Base-by-base conservation (phyloP, 495 filamentous ascomycete species). In the Penicillium herquei region DNA sequence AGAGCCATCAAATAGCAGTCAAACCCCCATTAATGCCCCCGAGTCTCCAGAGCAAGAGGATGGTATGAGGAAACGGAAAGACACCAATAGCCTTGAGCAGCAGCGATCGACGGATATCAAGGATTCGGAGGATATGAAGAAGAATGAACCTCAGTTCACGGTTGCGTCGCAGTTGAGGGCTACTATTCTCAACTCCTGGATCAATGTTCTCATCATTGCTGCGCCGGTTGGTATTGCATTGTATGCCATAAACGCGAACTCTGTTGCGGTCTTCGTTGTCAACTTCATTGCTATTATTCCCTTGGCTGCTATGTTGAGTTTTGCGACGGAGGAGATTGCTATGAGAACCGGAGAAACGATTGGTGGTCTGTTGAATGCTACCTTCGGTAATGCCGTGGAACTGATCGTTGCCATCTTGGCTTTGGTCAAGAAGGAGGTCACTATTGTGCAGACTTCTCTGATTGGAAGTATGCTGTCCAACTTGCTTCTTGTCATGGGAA, bases 391-490 rank as follows among this genome's bases (percentile, higher is more conserved):
- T 63, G 92, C 92, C 6, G 91, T 96, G 54, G 92, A 97, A 66
- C 67, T 96, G 57, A 97, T 97, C 57, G 88, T 97, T 37, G 86
- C 90, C 14, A 87, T 97, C 59, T 86, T 96, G 46, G 91, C 91
- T 0, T 74, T 97, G 39, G 71, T 79, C 17, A 74, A 92, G 49
- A 66, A 79, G 35, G 79, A 98, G 71, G 82, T 95, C 26, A 76
- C 88, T 39, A 95, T 98, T 61, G 93, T 96, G 3, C 89, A 96
- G 70, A 96, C 92, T 1, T 97, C 92, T 3, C 74, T 97, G 11
- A 89, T 96, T 55, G 92, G 92, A 30, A 89, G 84, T 67, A 96
- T 96, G 68, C 74, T 97, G 14, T 96, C 92, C 14, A 97, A 97
- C 67, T 71, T 97, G 48, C 86, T 97, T 6, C 80, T 97, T 16